Base-by-base conservation (phyloP, 805 yeast species). In the Cyberlindnera maritima region DNA sequence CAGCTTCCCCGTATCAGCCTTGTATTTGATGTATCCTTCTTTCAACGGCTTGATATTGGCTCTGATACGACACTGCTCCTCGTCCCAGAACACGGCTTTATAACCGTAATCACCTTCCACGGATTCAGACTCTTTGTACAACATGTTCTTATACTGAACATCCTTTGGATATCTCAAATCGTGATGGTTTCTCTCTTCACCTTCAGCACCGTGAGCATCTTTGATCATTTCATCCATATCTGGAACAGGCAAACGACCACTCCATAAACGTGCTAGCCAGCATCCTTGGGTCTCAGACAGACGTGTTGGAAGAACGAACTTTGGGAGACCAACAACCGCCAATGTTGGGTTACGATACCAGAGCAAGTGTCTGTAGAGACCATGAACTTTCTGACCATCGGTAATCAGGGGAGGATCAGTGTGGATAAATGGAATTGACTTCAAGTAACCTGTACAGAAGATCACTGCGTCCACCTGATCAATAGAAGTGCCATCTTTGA, bases 391-490 rank as follows among this genome's bases (percentile, higher is more conserved):
- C 13, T 57, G 60, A 1, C 84, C 83, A 43, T 68, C 62, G 1
- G 81, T 70, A 26, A 76, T 65, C 23, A 76, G 47, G 12, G 50
- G 52, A 32, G 55, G 55, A 15, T 41, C 52, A 47, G 76, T 71
- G 12, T 48, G 37, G 42, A 88, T 62, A 55, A 78, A 85, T 18
- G 95, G 94, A 46, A 78, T 70, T 32, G 79, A 75, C 57, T 81
- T 81, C 39, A 79, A 68, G 62, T 85, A 88, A 1, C 96, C 96
- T 0, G 96, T 87, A 41, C 88, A 85, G 61, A 81, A 85, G 10
- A 87, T 67, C 10, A 88, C 67, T 19, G 60, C 58, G 51, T 86
- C 91, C 35, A 85, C 75, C 32, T 69, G 70, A 1, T 56, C 54
- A 2, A 82, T 48, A 11, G 56, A 61, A 3, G 63, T 53, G 2